A percentile compares a stretch with the other conserved stretches of the same genome.
These are phyloP conservation scores for Noccaea bulbosa DNA, from an alignment of 345 rosid genomes.

Conservation along the genomic window DNA sequence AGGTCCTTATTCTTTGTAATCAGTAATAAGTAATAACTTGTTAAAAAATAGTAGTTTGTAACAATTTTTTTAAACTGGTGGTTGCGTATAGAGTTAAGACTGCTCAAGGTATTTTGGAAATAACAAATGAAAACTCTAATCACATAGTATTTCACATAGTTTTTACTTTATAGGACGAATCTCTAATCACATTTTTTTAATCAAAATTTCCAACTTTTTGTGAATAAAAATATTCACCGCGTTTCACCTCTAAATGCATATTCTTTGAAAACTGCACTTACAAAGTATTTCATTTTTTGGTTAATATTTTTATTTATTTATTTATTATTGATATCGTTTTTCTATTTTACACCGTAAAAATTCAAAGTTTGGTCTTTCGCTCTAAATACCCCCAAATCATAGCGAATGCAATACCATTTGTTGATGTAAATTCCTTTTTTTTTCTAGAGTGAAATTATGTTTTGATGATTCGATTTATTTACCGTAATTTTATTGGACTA, in stretches of 20 bases:
- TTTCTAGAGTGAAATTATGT: background rate
- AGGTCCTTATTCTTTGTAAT: constrained; percentile 33
- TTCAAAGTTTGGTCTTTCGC: background rate
- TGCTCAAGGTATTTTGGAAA: background rate
- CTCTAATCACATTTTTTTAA: background rate
- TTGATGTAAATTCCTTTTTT: background rate
- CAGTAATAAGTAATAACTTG: background rate
- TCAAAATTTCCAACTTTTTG: too few species aligned
- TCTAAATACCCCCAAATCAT: background rate
- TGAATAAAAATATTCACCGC: too few species aligned
- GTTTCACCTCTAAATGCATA: too few species aligned
- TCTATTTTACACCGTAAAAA: background rate
- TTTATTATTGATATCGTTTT: too few species aligned
- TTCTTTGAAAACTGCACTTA: too few species aligned
- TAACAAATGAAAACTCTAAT: background rate
- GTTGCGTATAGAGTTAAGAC: constrained; percentile 1
- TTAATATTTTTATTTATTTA: too few species aligned
- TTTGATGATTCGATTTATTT: background rate
- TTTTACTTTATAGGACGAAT: background rate
- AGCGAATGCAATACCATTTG: background rate
- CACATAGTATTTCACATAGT: background rate
- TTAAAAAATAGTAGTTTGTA: background rate
- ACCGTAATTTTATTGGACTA: background rate
- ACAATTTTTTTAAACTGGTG: background rate
- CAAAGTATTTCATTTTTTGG: too few species aligned